Base-by-base conservation (phyloP, 305 asterid genomes). In the Ajuga reptans region DNA sequence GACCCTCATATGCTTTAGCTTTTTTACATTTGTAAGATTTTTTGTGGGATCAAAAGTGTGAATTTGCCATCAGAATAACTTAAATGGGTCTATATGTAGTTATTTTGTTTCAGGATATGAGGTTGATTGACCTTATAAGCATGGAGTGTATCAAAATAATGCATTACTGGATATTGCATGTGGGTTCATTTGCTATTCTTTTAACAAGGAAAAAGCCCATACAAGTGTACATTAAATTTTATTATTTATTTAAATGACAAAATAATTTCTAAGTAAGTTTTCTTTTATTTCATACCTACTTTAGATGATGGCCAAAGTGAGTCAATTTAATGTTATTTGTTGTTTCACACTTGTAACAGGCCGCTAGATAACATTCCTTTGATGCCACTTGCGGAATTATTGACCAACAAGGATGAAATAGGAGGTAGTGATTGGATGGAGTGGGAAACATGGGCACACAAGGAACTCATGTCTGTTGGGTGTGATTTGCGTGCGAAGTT, bases 401-500 rank as follows among this genome's bases (percentile, higher is more conserved):
- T 43, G 27, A 64, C 51, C 43, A 33, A 14, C 59, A 68, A 78
- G 69, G 77, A 59, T 50, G 73, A 72, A 67, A 66, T 29, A 72
- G 79, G 57, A 27, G 71, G 67, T 68, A 60, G 72, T 73, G 68
- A 74, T 78, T 83, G 83, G 91, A 66, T 66, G 62, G 85, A 87
- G 74, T 90, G 98, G 97, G 97, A 90, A 79, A 75, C 78, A 64
- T 90, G 97, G 96, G 89, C 96, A 62, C 84, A 71, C 51, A 84
- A 81, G 77, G 97, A 93, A 63, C 81, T 89, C 29, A 84, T 84
- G 86, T 86, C 93, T 59, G 84, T 80, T 79, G 97, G 96, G 76
- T 86, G 96, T 51, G 97, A 91, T 43, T 80, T 93, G 76, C 69
- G 77, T 18, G 93, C 92, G 11, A 93, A 85, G 66, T 87, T 86